These are phyloP conservation scores for Trichothecium roseum DNA, from an alignment of 2,329 filamentous ascomycete genomes.

Conservation along the genomic window DNA sequence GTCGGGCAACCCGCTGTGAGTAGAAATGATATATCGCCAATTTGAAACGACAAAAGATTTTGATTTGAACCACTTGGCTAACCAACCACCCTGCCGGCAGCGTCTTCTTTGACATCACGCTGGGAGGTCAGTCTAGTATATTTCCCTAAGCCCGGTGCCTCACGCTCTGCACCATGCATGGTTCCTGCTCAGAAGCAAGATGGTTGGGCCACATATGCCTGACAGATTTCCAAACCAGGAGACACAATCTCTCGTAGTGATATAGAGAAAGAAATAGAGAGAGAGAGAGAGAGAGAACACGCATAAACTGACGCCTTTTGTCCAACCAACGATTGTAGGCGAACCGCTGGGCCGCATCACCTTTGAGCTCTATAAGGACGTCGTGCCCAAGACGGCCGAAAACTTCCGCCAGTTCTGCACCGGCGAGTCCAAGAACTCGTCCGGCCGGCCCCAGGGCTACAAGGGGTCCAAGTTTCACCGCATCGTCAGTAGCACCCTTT, in stretches of 20 bases:
- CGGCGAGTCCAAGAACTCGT: slow-evolving; percentile 72
- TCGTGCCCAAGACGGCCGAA: slow-evolving; percentile 80
- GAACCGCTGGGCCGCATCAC: slow-evolving; percentile 79
- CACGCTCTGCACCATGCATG: too few relatives aligned
- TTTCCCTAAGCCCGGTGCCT: too few relatives aligned
- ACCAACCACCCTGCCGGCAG: slow-evolving; percentile 15
- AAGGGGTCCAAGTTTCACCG: slow-evolving; percentile 92
- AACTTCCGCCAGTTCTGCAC: slow-evolving; percentile 98
- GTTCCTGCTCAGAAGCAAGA: too few relatives aligned
- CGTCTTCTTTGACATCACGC: slow-evolving; percentile 69
- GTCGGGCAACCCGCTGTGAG: slow-evolving; percentile 37
- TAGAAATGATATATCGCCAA: slow-evolving; percentile 5
- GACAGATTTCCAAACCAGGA: too few relatives aligned
- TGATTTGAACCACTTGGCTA: too few relatives aligned
- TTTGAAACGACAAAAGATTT: background rate
- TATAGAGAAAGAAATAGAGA: too few relatives aligned
- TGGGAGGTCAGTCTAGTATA: slow-evolving; percentile 53
- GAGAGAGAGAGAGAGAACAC: too few relatives aligned
- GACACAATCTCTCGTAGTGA: too few relatives aligned
- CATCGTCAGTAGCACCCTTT: slow-evolving; percentile 51
- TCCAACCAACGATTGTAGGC: slow-evolving; percentile 35
- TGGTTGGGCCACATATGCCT: too few relatives aligned
- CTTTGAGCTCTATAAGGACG: slow-evolving; percentile 80
- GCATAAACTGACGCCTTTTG: slow-evolving; percentile 2
- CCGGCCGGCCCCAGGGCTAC: slow-evolving; percentile 79